A percentile compares a stretch with the other conserved stretches of the same genome.
These are phyloP conservation scores for Dipteronia dyeriana DNA, from an alignment of 345 rosid genomes.

Conservation along the genomic window DNA sequence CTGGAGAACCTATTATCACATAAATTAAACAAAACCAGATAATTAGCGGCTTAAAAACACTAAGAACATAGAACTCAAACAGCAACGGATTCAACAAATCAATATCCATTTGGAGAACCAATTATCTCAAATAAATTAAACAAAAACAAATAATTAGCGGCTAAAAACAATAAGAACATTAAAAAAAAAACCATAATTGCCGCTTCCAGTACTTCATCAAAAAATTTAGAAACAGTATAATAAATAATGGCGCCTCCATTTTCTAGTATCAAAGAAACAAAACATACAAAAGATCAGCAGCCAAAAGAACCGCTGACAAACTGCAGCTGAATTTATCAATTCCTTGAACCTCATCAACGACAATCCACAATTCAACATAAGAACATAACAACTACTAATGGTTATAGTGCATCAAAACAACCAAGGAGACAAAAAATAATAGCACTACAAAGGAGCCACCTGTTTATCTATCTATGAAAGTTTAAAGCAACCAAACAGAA, in stretches of 20 bases:
- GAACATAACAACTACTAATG: neutral
- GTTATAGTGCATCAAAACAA: neutral
- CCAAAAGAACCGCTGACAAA: neutral
- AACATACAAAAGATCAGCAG: neutral
- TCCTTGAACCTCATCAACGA: neutral
- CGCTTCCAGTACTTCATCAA: neutral
- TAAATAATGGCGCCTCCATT: too few relatives aligned
- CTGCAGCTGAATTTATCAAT: neutral
- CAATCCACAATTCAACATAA: neutral
- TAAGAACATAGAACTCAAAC: neutral
- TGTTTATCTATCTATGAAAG: neutral
- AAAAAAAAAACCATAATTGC: neutral
- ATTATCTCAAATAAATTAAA: neutral
- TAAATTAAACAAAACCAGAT: neutral
- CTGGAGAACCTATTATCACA: slow-evolving; percentile 50
- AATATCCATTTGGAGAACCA: slow-evolving; percentile 72
- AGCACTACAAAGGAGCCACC: too few relatives aligned
- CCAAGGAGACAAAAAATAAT: neutral
- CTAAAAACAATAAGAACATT: too few relatives aligned
- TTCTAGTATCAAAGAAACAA: neutral
- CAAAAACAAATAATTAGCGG: neutral
- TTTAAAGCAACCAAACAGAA: neutral
- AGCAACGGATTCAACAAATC: slow-evolving; percentile 58
- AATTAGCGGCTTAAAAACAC: neutral
- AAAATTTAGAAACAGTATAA: neutral